Percentiles rank a stretch among this genome's conserved stretches.
These are phyloP conservation scores for Durotheca rogersii DNA, from an alignment of 495 filamentous ascomycete species.

Conservation along the genomic window DNA sequence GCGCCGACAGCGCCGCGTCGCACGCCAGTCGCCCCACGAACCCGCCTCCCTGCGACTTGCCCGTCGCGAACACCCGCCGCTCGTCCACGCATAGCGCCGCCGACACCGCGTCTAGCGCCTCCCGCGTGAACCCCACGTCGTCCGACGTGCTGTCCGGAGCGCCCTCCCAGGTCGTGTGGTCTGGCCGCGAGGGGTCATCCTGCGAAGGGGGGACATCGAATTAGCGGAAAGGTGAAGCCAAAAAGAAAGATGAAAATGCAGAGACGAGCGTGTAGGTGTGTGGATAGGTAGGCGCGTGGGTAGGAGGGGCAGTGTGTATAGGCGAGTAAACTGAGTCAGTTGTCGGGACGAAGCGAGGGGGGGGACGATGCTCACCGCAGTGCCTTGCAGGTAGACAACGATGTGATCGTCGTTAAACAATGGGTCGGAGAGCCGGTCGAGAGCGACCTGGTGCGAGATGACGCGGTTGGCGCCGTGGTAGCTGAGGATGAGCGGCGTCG, in stretches of 20 bases:
- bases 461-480: conserved; percentile 46
- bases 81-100: conserved; percentile 53
- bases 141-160: conserved; percentile 30
- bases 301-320: too few species aligned
- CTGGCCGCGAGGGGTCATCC: conserved; percentile 28
- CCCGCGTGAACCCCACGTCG: conserved; percentile 37
- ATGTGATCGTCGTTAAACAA: conserved; percentile 49
- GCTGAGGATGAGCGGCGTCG: conserved; percentile 47
- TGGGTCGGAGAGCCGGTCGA: conserved; percentile 47
- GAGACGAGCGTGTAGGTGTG: too few species aligned
- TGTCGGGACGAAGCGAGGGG: too few species aligned
- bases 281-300: too few species aligned
- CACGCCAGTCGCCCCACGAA: conserved; percentile 58
- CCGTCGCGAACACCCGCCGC: conserved; percentile 55
- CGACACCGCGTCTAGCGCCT: conserved; percentile 50
- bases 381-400: conserved; percentile 51
- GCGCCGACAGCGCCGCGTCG: conserved; percentile 38
- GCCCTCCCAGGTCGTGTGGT: conserved; percentile 35
- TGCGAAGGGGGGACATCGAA: conserved; percentile 41
- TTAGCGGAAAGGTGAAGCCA: too few species aligned
- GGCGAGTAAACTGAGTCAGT: too few species aligned
- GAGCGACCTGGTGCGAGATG: conserved; percentile 37
- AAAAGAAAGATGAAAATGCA: too few species aligned
- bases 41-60: conserved; percentile 62
- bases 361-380: conserved; percentile 39